Percentiles rank a stretch among this genome's conserved stretches.
phyloP scores from a whole-genome alignment of 1,284 basidiomycete genomes.

The Ceraceosorus guamensis region DNA sequence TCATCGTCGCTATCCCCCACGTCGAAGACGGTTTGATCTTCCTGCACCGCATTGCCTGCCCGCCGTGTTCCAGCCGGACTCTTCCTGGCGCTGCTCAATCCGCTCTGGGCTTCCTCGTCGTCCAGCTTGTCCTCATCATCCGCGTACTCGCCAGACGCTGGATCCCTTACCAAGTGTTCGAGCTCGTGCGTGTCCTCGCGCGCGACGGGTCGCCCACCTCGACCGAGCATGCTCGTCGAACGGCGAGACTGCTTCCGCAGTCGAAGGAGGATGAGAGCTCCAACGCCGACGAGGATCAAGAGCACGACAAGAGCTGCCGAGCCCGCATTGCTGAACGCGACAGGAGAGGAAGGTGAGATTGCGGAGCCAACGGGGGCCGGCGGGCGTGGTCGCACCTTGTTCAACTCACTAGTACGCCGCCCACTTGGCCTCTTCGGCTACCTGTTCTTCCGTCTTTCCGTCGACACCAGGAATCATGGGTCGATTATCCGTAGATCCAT shows the following conservation, averaged over 20 bases:
- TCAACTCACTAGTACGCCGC: slow-evolving; percentile 47
- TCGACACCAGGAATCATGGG: slow-evolving; percentile 51
- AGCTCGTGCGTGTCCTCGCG: slow-evolving; percentile 21
- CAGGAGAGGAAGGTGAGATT: background rate
- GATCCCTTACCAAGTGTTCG: slow-evolving; percentile 28
- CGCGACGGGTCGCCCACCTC: slow-evolving; percentile 43
- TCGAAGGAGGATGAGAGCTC: slow-evolving; percentile 66
- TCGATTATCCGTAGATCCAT: slow-evolving; percentile 18
- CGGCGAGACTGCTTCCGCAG: slow-evolving; percentile 51
- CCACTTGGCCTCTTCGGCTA: slow-evolving; percentile 38
- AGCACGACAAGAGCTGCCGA: slow-evolving; percentile 6
- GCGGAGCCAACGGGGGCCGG: too few relatives aligned
- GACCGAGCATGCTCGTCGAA: slow-evolving; percentile 56
- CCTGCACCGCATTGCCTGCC: too few relatives aligned
- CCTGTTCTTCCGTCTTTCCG: slow-evolving; percentile 47
- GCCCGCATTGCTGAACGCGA: slow-evolving; percentile 4
- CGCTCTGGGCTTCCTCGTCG: too few relatives aligned
- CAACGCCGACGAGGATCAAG: slow-evolving; percentile 65
- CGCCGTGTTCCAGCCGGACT: too few relatives aligned
- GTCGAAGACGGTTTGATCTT: too few relatives aligned
- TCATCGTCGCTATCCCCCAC: too few relatives aligned
- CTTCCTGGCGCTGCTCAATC: too few relatives aligned
- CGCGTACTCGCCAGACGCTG: too few relatives aligned
- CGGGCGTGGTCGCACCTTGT: too few relatives aligned
- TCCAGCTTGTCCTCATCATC: too few relatives aligned